Evolutionary conservation across 2,329 filamentous ascomycete species (phyloP).

Genomic region (Cercospora sp.): DNA sequence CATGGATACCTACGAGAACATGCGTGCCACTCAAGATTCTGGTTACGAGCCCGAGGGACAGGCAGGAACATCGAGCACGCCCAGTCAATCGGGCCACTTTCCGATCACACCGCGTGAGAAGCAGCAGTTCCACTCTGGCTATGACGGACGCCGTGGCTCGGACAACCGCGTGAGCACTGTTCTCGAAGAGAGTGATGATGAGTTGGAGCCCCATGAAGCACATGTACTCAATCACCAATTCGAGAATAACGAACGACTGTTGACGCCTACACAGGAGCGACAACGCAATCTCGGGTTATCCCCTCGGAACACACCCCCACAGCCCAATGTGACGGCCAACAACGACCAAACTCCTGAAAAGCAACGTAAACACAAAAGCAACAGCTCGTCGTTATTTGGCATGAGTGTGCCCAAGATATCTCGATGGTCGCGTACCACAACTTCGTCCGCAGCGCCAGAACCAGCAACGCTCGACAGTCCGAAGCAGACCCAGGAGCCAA

Average conservation of each 20-base stretch:
- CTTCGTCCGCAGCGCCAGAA: conserved; percentile 70
- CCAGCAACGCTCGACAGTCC: conserved; percentile 35
- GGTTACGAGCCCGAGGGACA: conserved; percentile 84
- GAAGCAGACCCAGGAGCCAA: conserved; percentile 26
- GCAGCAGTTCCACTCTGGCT: conserved; percentile 50
- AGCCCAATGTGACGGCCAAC: conserved; percentile 30
- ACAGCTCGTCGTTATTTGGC: conserved; percentile 71
- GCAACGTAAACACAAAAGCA: conserved; percentile 85
- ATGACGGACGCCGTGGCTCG: conserved; percentile 56
- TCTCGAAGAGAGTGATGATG: conserved; percentile 80
- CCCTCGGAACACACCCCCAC: conserved; percentile 53
- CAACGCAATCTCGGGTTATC: conserved; percentile 41
- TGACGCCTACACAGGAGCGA: conserved; percentile 61
- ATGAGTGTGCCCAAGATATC: conserved; percentile 74
- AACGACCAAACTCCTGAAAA: conserved; percentile 72
- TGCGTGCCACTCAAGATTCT: conserved; percentile 66
- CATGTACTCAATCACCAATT: conserved; percentile 55
- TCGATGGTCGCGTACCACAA: conserved; percentile 94
- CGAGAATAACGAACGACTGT: conserved; percentile 59
- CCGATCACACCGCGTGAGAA: conserved; percentile 34
- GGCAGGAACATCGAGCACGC: conserved; percentile 71
- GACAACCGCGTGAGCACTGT: conserved; percentile 90
- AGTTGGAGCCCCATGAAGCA: conserved; percentile 64
- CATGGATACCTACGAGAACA: conserved; percentile 68
- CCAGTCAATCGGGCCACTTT: conserved; percentile 74